Conservation (phyloP, 768 basidiomycete genomes). For the Rhizopogon vinicolor region DNA sequence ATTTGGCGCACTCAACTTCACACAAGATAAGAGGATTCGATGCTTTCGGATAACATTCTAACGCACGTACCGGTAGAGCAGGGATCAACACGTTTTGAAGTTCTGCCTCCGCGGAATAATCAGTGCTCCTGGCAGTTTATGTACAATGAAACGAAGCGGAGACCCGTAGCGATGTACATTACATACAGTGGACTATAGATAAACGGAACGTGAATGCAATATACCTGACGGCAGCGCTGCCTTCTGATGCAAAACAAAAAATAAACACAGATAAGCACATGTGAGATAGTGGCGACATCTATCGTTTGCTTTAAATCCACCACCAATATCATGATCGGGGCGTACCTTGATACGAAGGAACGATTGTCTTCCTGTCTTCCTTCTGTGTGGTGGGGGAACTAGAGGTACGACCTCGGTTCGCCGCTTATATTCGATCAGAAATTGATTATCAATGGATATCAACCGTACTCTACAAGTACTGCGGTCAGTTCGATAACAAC, state of each 20-base stretch:
- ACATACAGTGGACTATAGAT: no score
- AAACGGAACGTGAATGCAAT: background rate
- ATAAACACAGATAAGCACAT: background rate
- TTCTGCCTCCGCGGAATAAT: background rate
- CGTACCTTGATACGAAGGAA: no score
- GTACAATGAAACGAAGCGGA: background rate
- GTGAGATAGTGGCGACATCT: background rate
- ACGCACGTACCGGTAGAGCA: background rate
- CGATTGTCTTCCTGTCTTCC: no score
- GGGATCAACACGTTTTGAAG: background rate
- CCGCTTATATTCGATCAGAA: background rate
- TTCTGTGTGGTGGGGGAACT: no score
- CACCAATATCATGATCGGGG: background rate
- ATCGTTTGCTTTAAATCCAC: background rate
- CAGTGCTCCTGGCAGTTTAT: background rate
- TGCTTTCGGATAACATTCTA: no score
- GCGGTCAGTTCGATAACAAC: background rate
- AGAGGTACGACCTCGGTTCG: background rate
- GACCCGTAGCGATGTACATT: background rate
- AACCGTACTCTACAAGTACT: background rate
- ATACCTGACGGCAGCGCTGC: background rate
- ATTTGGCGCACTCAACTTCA: background rate
- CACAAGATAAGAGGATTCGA: background rate
- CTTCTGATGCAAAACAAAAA: background rate
- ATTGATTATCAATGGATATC: no score